phyloP scores from a whole-genome alignment of 2,329 filamentous ascomycete species.

The Coleophoma eucalyptorum region DNA sequence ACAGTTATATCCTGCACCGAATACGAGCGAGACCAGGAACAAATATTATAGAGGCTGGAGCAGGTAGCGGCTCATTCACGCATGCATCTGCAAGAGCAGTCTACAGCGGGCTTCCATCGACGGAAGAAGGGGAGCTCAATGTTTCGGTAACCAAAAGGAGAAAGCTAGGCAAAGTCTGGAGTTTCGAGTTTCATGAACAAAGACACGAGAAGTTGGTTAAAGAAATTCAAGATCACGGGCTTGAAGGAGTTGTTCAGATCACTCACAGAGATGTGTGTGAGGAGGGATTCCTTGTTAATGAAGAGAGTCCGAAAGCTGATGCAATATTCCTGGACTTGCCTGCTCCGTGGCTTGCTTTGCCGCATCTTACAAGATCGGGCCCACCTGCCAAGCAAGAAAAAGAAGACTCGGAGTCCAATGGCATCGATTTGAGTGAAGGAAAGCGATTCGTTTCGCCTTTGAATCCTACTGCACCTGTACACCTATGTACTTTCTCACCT shows the following conservation, averaged over 20 bases:
- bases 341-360: conserved; percentile 76
- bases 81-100: conserved; percentile 74
- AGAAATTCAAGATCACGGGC: conserved; percentile 65
- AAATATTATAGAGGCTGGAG: conserved; percentile 74
- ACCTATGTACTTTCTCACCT: conserved; percentile 92
- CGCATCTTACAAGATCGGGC: conserved; percentile 62
- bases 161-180: conserved; percentile 68
- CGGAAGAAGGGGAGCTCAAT: conserved; percentile 25
- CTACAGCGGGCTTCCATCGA: conserved; percentile 64
- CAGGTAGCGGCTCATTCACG: conserved; percentile 80
- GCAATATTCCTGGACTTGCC: conserved; percentile 78
- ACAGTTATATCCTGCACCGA: conserved; percentile 78
- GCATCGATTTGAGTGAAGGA: conserved; percentile 9
- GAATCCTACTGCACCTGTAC: conserved; percentile 65
- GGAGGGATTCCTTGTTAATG: conserved; percentile 63
- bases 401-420: conserved; percentile 3
- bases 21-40: conserved; percentile 71
- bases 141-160: conserved; percentile 22
- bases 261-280: conserved; percentile 78
- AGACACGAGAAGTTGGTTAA: conserved; percentile 65
- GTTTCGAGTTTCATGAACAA: conserved; percentile 76
- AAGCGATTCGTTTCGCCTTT: conserved; percentile 56
- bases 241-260: conserved; percentile 64
- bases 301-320: conserved; percentile 56
- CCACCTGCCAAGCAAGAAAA: conserved; percentile 18